These are phyloP conservation scores for Kluyveromyces starmeri DNA, from an alignment of 805 yeast genomes.

Conservation along the genomic window DNA sequence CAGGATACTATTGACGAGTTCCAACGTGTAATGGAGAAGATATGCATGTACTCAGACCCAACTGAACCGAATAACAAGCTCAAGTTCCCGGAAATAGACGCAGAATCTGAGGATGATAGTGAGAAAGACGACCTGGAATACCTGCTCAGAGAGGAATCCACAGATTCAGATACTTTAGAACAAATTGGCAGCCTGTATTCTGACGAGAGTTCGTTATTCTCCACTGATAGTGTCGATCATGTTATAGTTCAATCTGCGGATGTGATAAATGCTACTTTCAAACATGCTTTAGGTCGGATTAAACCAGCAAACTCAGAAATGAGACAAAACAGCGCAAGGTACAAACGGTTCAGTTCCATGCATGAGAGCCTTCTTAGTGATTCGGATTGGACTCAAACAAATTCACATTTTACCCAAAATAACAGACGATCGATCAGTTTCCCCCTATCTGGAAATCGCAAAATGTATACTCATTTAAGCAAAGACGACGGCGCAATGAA, in stretches of 20 bases:
- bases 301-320: neutral
- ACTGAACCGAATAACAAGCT: neutral
- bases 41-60: slow-evolving; percentile 10
- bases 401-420: neutral
- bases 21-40: slow-evolving; percentile 24
- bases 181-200: slow-evolving; percentile 7
- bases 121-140: slow-evolving; percentile 19
- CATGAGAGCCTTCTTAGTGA: neutral
- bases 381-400: no score
- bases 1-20: slow-evolving; percentile 13
- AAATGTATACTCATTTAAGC: neutral
- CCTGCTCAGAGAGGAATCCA: slow-evolving; percentile 9
- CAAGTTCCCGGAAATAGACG: neutral
- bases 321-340: neutral
- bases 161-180: neutral
- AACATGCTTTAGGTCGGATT: slow-evolving; percentile 7
- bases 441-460: slow-evolving; percentile 3
- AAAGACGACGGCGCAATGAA: slow-evolving; percentile 1
- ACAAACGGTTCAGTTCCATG: slow-evolving; percentile 5
- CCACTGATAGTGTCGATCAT: slow-evolving; percentile 2
- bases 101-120: slow-evolving; percentile 5
- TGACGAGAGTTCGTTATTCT: neutral
- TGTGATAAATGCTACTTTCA: slow-evolving; percentile 8
- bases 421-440: slow-evolving; percentile 9
- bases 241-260: slow-evolving; percentile 3